Evolutionary conservation across 768 basidiomycete genomes (phyloP).

Genomic region (Pilatotrama ljubarskyi): DNA sequence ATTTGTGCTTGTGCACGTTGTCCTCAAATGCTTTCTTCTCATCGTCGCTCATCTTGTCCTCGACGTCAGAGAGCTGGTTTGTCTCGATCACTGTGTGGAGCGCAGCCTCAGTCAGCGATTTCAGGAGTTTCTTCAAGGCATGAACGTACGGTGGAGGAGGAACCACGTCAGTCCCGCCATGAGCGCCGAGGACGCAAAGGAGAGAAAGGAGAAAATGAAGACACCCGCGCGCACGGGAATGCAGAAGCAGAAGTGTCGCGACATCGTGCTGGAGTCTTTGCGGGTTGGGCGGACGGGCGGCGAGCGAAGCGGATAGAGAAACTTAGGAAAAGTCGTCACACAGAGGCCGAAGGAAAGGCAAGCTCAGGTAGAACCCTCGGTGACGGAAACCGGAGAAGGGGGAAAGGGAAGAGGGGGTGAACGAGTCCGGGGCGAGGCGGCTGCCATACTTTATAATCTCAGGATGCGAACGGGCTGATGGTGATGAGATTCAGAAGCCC

Average conservation of each 20-base stretch:
- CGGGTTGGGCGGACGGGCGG: background rate
- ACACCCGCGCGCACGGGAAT: slow-evolving; percentile 33
- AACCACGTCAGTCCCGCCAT: slow-evolving; percentile 18
- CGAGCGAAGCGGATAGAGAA: background rate
- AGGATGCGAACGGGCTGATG: background rate
- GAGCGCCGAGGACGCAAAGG: slow-evolving; percentile 16
- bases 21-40: slow-evolving; percentile 10
- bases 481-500: background rate
- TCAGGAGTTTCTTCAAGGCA: too few species aligned
- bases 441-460: slow-evolving; percentile 6
- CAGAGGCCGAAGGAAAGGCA: slow-evolving; percentile 1
- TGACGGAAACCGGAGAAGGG: background rate
- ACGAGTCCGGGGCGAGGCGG: background rate
- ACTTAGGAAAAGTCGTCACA: slow-evolving; percentile 8
- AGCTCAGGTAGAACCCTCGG: background rate
- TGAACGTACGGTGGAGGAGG: slow-evolving; percentile 22
- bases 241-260: slow-evolving; percentile 32
- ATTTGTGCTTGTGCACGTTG: slow-evolving; percentile 11
- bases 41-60: background rate
- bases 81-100: slow-evolving; percentile 14
- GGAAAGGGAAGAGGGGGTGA: background rate
- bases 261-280: slow-evolving; percentile 17
- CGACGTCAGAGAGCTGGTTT: slow-evolving; percentile 2
- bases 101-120: background rate
- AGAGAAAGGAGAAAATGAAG: slow-evolving; percentile 31